Evolutionary conservation across 805 yeast species (phyloP), one percentile per base, ranked within the genome.

Genomic region (Kluyveromyces siamensis): DNA sequence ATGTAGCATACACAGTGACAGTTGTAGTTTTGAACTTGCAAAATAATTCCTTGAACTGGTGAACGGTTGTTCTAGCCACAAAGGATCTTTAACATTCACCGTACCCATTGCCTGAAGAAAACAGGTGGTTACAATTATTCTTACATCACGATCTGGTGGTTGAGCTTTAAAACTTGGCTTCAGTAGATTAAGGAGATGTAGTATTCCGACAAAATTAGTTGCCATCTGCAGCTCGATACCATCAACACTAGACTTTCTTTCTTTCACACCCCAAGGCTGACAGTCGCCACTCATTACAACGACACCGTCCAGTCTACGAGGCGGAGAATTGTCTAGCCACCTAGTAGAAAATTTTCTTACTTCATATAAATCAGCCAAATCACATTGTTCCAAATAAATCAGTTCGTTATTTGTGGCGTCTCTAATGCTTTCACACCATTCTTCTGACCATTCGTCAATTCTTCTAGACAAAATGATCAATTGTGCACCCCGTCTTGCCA

Each of bases 131-230:
- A 88, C 55, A 2, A 93, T 63, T 6, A 93, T 78, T 41, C 97
- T 72, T 2, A 93, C 96, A 60, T 90, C 98, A 55, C 99, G 75
- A 66, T 90, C 98, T 0, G 96, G 87, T 2, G 97, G 95, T 68
- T 93, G 99, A 1, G 81, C 83, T 54, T 85, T 80, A 47, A 93
- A 71, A 9, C 93, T 77, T 0, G 98, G 98, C n/a, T 81, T 77
- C 47, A 93, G 63, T 27, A 93, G 69, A 2, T 87, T 84, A 48
- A 93, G 71, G 25, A 93, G 71, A 65, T 90, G 97, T 66, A 70
- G 87, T 58, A 88, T 90, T 8, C 84, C 85, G 37, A 83, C 75
- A 61, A 84, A 93, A 66, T 91, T 93, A 36, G 84, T 74, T 2
- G 88, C 96, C 51, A 84, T 76, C 62, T 93, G 98, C 39, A 76